Evolutionary conservation across 306 rosid genomes (phyloP).

Genomic region (Rubus idaeus): DNA sequence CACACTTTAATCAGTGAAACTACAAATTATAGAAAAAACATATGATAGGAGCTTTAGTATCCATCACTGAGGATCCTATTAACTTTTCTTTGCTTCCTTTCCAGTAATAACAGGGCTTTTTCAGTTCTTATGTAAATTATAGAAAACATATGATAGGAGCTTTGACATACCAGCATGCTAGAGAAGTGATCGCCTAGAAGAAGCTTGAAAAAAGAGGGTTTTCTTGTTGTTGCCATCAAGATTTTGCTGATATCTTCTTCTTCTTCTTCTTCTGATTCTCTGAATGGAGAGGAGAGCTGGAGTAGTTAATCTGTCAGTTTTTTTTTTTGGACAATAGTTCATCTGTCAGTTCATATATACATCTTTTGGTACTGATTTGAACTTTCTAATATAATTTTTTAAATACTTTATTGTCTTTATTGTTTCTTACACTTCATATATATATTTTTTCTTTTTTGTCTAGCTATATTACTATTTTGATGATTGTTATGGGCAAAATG

Average conservation of each 20-base stretch:
- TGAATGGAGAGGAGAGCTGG: not conserved
- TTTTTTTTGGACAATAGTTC: too few species aligned
- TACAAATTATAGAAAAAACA: too few species aligned
- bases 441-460: not conserved
- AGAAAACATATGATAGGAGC: not conserved
- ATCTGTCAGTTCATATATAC: not conserved
- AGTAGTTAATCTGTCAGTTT: not conserved
- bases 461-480: not conserved
- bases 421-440: not conserved
- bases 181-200: not conserved
- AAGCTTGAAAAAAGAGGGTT: conserved; percentile 7
- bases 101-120: too few species aligned
- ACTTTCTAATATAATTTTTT: not conserved
- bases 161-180: not conserved
- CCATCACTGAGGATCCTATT: too few species aligned
- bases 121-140: not conserved
- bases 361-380: not conserved
- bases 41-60: too few species aligned
- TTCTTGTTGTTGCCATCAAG: not conserved
- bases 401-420: not conserved
- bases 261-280: not conserved
- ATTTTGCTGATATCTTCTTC: not conserved
- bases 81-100: not conserved
- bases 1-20: too few species aligned
- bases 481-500: not conserved